Percentiles rank a stretch among this genome's conserved stretches.
Conservation (phyloP, 1,284 basidiomycete genomes). For the Rhizoctonia solani region DNA sequence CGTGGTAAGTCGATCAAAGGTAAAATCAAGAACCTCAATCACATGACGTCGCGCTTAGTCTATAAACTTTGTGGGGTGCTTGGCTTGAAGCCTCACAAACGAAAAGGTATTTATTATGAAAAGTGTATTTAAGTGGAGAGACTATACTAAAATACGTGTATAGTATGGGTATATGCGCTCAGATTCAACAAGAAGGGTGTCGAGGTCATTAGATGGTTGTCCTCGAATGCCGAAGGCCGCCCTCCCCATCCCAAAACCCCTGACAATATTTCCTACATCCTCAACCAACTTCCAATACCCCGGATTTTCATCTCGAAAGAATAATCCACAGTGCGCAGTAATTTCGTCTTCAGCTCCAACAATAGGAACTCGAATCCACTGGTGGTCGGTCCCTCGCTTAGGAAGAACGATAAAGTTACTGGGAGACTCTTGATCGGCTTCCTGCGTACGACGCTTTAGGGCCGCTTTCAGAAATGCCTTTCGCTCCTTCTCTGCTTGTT, state of each 20-base stretch:
- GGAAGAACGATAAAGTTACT: constrained; percentile 60
- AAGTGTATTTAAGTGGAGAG: too few relatives aligned
- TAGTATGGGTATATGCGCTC: background rate
- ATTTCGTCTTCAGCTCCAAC: constrained; percentile 58
- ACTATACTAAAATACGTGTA: background rate
- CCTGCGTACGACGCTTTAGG: background rate
- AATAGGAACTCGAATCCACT: constrained; percentile 56
- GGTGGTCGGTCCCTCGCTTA: background rate
- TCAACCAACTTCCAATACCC: constrained; percentile 56
- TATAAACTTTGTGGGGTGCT: too few relatives aligned
- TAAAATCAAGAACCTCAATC: too few relatives aligned
- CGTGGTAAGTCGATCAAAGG: too few relatives aligned
- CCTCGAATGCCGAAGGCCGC: background rate
- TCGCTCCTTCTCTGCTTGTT: constrained; percentile 32
- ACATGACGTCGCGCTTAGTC: too few relatives aligned
- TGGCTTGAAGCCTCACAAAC: too few relatives aligned
- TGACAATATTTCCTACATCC: constrained; percentile 50
- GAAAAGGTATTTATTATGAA: too few relatives aligned
- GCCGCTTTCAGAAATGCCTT: background rate
- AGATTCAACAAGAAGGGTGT: background rate
- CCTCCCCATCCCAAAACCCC: background rate
- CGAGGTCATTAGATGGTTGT: background rate
- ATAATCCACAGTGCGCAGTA: constrained; percentile 57
- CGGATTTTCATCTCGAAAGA: constrained; percentile 54
- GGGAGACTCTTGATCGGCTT: constrained; percentile 1